Evolutionary conservation across 805 yeast genomes (phyloP), one percentile per base, ranked within the genome.

Genomic region (Metschnikowia sp.): DNA sequence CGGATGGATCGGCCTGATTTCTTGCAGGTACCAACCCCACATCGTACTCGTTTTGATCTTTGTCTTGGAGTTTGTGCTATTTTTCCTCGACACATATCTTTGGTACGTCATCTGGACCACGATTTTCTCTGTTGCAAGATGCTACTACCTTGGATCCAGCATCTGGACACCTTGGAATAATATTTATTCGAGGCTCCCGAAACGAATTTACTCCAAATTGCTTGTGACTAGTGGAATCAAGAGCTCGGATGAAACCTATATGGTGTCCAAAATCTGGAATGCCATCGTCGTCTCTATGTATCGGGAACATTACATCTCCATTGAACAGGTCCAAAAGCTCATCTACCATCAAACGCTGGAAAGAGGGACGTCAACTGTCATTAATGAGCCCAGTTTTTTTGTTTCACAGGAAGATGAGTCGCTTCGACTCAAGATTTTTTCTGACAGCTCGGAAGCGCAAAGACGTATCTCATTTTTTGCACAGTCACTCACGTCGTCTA

Each of bases 121-220:
- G 0, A 59, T 79, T 0, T 84, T 86, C 47, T 87, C 95, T 0
- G 84, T 87, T 5, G 75, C 83, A 45, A 70, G 87, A 6, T 84
- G 94, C 0, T 75, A 84, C 53, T 81, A 84, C 36, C 74, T 83
- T 51, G 96, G 96, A 1, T 83, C 86, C 5, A 86, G 95, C 0
- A 82, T 88, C 10, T 84, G 92, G 85, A 86, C 94, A 2, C 96
- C 96, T 0, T 88, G 96, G 96, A 79, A 87, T 61, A 87, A 86
- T 57, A 79, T 85, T 30, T 88, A 84, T 60, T 78, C 88, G 4
- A 70, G 90, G 42, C 66, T 89, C 29, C 96, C 96, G 1, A 82
- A 83, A 56, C 73, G 96, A 54, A 85, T 88, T 3, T 77, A 76
- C 54, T 79, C 92, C 10, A 88, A 88, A 56, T 71, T 89, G 2